Percentiles rank a stretch among this genome's conserved stretches.
phyloP scores from a whole-genome alignment of 1,284 basidiomycete genomes.

The Xerocomus amazonicus region DNA sequence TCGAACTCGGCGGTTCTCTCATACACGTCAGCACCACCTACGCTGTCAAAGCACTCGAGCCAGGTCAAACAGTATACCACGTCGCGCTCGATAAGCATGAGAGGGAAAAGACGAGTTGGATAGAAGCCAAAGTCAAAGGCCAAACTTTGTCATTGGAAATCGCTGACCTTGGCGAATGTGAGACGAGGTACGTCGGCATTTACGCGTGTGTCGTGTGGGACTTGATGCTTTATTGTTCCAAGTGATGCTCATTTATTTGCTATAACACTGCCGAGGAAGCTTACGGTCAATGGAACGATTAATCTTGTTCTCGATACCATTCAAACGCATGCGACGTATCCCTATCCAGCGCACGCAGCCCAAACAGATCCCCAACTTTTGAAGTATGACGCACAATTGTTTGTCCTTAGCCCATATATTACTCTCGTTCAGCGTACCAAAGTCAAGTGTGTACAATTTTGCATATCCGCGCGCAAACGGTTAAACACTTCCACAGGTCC shows the following conservation, averaged over 20 bases:
- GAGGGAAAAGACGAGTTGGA: constrained; percentile 67
- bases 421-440: constrained; percentile 84
- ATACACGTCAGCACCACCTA: constrained; percentile 86
- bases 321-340: constrained; percentile 70
- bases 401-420: constrained; percentile 79
- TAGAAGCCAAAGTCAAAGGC: constrained; percentile 77
- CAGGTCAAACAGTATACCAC: constrained; percentile 62
- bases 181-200: constrained; percentile 44
- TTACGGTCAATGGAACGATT: constrained; percentile 54
- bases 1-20: constrained; percentile 85
- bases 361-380: constrained; percentile 83
- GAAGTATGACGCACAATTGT: constrained; percentile 71
- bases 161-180: constrained; percentile 47
- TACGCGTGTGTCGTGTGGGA: neutral
- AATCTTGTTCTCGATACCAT: constrained; percentile 76
- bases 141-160: constrained; percentile 56
- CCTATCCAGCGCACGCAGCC: constrained; percentile 70
- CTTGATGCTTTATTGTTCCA: constrained; percentile 10
- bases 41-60: constrained; percentile 70
- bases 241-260: constrained; percentile 44
- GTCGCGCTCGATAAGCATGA: constrained; percentile 67
- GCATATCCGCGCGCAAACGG: constrained; percentile 6
- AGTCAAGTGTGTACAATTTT: constrained; percentile 56
- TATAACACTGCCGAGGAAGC: constrained; percentile 44
- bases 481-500: constrained; percentile 43